A percentile compares a stretch with the other conserved stretches of the same genome.
These are phyloP conservation scores for Emmonsiellopsis sp. DNA, from an alignment of 2,329 filamentous ascomycete species.

Conservation along the genomic window DNA sequence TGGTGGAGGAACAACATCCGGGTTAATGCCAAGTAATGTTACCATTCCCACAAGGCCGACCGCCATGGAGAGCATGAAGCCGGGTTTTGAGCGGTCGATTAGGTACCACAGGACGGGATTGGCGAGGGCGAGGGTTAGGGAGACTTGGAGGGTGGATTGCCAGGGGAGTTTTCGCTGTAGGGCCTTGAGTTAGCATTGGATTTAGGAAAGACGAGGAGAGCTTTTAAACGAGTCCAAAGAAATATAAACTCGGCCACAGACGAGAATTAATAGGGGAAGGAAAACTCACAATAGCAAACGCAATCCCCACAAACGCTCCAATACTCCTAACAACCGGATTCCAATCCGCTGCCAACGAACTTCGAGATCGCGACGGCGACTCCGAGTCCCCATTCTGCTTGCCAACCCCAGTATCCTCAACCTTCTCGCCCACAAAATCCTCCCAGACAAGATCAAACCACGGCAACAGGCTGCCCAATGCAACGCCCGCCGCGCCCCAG, in stretches of 20 bases:
- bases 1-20: slow-evolving; percentile 66
- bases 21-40: slow-evolving; percentile 63
- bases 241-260: slow-evolving; percentile 17
- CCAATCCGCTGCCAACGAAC: slow-evolving; percentile 54
- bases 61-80: slow-evolving; percentile 66
- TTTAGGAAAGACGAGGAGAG: not conserved
- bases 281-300: slow-evolving; percentile 68
- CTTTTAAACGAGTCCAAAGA: too few species aligned
- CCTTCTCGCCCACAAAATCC: slow-evolving; percentile 33
- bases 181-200: not conserved
- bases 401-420: slow-evolving; percentile 18
- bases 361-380: slow-evolving; percentile 6
- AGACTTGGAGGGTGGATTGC: slow-evolving; percentile 90
- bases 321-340: slow-evolving; percentile 60
- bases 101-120: slow-evolving; percentile 96
- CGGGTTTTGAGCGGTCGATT: slow-evolving; percentile 79
- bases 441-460: slow-evolving; percentile 75
- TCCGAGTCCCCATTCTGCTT: slow-evolving; percentile 22
- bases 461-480: slow-evolving; percentile 69
- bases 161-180: slow-evolving; percentile 75
- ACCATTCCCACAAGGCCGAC: slow-evolving; percentile 67
- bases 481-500: slow-evolving; percentile 74
- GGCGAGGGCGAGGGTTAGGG: slow-evolving; percentile 75
- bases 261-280: not conserved
- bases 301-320: slow-evolving; percentile 63